These are phyloP conservation scores for Chenopodium suecicum DNA, from an alignment of 148 eudicot genomes.

Conservation along the genomic window DNA sequence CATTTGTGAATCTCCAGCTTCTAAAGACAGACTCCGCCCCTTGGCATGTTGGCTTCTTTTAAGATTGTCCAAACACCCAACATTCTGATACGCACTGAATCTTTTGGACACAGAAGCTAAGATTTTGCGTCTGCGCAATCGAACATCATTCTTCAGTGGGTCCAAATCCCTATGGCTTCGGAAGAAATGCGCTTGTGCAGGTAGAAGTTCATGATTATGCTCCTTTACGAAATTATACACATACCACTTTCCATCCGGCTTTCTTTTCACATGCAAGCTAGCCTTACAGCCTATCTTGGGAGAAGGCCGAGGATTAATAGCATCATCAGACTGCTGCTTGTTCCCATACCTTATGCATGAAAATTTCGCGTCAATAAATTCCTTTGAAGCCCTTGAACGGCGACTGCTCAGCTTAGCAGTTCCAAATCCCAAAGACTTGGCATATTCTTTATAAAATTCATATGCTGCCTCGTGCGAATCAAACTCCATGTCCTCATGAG, in stretches of 20 bases:
- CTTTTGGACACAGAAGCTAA: slow-evolving; percentile 50
- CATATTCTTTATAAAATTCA: slow-evolving; percentile 62
- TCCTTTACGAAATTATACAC: slow-evolving; percentile 59
- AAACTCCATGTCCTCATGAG: slow-evolving; percentile 53
- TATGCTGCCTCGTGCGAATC: slow-evolving; percentile 66
- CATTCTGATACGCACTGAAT: slow-evolving; percentile 51
- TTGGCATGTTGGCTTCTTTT: slow-evolving; percentile 48
- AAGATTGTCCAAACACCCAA: slow-evolving; percentile 40
- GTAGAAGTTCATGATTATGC: slow-evolving; percentile 71
- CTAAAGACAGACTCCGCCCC: slow-evolving; percentile 53
- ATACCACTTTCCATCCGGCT: slow-evolving; percentile 60
- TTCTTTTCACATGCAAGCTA: slow-evolving; percentile 71
- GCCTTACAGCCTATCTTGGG: slow-evolving; percentile 82
- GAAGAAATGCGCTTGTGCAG: slow-evolving; percentile 64
- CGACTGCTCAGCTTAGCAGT: slow-evolving; percentile 75
- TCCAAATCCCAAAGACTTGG: slow-evolving; percentile 63
- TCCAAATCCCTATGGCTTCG: slow-evolving; percentile 58
- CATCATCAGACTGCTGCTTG: slow-evolving; percentile 73
- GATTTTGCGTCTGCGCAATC: slow-evolving; percentile 47
- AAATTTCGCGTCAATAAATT: slow-evolving; percentile 70
- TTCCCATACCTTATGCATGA: slow-evolving; percentile 70
- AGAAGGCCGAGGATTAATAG: slow-evolving; percentile 70
- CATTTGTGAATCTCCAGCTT: slow-evolving; percentile 56
- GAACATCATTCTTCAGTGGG: slow-evolving; percentile 51
- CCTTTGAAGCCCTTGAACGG: slow-evolving; percentile 64